These are phyloP conservation scores for Microbotryum intermedium DNA, from an alignment of 1,284 basidiomycete species.

Conservation along the genomic window DNA sequence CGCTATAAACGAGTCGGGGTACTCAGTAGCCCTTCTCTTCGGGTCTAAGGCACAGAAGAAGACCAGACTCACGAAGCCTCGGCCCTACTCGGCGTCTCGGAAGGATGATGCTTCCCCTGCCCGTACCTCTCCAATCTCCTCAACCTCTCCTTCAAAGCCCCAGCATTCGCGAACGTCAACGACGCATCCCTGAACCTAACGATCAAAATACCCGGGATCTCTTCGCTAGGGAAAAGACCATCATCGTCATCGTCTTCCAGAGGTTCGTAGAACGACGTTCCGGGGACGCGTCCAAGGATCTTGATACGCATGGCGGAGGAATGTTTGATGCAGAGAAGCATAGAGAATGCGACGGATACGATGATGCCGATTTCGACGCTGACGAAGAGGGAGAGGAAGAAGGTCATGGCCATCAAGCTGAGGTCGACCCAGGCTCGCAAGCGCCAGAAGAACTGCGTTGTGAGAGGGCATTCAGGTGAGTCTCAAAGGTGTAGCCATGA, in stretches of 20 bases:
- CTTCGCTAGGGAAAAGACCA: slow-evolving; percentile 48
- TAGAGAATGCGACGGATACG: slow-evolving; percentile 70
- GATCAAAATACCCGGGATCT: slow-evolving; percentile 64
- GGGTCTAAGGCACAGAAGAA: too few relatives aligned
- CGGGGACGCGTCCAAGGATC: slow-evolving; percentile 66
- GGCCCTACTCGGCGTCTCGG: slow-evolving; percentile 67
- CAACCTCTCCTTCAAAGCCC: slow-evolving; percentile 73
- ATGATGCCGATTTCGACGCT: slow-evolving; percentile 70
- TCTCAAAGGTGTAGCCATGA: background rate
- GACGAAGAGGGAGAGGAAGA: slow-evolving; percentile 68
- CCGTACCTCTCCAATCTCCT: slow-evolving; percentile 55
- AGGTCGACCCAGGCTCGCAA: slow-evolving; percentile 84
- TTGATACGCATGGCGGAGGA: slow-evolving; percentile 66
- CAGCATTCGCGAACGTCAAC: slow-evolving; percentile 80
- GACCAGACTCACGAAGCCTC: slow-evolving; percentile 46
- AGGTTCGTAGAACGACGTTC: slow-evolving; percentile 23
- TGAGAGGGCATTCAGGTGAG: slow-evolving; percentile 9
- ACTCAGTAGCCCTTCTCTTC: too few relatives aligned
- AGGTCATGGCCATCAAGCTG: slow-evolving; percentile 71
- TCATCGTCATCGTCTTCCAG: slow-evolving; percentile 58
- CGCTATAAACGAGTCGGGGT: slow-evolving; percentile 42
- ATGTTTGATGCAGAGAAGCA: slow-evolving; percentile 76
- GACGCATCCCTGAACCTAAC: slow-evolving; percentile 65
- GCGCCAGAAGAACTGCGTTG: slow-evolving; percentile 30
- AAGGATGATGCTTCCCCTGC: slow-evolving; percentile 58